phyloP scores from a whole-genome alignment of 1,139 yeast species.

The Pichia sp. region DNA sequence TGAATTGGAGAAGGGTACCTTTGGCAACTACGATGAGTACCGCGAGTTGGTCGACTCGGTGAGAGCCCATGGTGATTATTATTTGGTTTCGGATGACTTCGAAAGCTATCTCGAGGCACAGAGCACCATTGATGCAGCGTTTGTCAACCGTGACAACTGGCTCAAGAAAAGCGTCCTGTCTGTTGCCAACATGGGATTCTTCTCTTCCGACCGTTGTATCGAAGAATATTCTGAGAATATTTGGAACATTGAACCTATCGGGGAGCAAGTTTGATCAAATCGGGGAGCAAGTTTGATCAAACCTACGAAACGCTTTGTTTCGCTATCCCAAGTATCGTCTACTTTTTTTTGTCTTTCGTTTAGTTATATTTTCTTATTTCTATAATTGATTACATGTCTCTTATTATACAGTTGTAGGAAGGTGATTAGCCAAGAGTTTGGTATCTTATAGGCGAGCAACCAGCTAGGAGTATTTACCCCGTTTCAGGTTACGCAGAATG shows the following conservation, averaged over 20 bases:
- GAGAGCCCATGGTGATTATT: slow-evolving; percentile 73
- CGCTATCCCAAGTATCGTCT: too few relatives aligned
- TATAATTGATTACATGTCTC: not conserved
- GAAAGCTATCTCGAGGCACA: slow-evolving; percentile 83
- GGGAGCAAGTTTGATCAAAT: slow-evolving; percentile 30
- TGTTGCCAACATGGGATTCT: slow-evolving; percentile 94
- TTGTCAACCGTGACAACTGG: slow-evolving; percentile 65
- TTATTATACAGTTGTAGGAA: not conserved
- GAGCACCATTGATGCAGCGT: slow-evolving; percentile 66
- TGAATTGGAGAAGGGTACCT: slow-evolving; percentile 61
- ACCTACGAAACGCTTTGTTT: too few relatives aligned
- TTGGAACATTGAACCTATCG: slow-evolving; percentile 83
- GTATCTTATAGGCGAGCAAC: too few relatives aligned
- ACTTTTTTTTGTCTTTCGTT: too few relatives aligned
- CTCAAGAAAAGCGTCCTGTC: slow-evolving; percentile 66
- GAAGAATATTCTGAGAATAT: slow-evolving; percentile 89
- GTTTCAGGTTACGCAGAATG: not conserved
- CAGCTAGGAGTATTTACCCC: not conserved
- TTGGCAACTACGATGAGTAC: slow-evolving; percentile 71
- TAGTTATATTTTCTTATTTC: not conserved
- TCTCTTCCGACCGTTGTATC: slow-evolving; percentile 85
- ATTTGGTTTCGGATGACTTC: slow-evolving; percentile 84
- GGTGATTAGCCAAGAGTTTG: not conserved
- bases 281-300: slow-evolving; percentile 28
- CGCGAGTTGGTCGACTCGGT: slow-evolving; percentile 65